Evolutionary conservation across 768 basidiomycete species (phyloP).

Genomic region (Antrodiella citrinella): DNA sequence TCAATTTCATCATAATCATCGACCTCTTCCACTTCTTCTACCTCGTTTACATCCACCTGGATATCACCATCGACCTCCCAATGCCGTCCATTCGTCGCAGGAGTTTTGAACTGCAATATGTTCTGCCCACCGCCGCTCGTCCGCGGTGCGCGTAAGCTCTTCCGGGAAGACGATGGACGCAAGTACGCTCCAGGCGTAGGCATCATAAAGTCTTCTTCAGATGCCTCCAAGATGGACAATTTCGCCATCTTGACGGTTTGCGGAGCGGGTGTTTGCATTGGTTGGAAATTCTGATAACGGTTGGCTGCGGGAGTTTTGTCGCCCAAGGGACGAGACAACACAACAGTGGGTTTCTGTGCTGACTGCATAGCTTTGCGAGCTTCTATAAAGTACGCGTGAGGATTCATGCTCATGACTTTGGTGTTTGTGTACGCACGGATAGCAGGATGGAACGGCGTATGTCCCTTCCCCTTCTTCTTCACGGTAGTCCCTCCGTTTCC

Average conservation of each 20-base stretch:
- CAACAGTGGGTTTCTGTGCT: conserved; percentile 18
- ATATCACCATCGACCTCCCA: conserved; percentile 70
- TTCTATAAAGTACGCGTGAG: background rate
- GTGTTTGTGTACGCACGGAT: conserved; percentile 18
- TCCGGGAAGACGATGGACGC: conserved; percentile 63
- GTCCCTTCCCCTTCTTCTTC: conserved; percentile 33
- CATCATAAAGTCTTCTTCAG: conserved; percentile 18
- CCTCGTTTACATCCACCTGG: conserved; percentile 22
- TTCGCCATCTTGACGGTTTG: conserved; percentile 27
- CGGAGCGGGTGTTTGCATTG: conserved; percentile 24
- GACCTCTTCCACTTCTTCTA: conserved; percentile 12
- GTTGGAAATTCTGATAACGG: conserved; percentile 28
- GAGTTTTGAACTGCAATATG: conserved; percentile 47
- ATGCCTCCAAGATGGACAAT: conserved; percentile 23
- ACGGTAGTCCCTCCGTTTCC: conserved; percentile 28
- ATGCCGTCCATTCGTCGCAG: conserved; percentile 52
- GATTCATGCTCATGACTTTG: no score
- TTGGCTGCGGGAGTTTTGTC: conserved; percentile 79
- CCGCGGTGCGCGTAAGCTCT: conserved; percentile 49
- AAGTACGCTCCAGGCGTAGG: conserved; percentile 31
- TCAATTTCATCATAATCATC: conserved; percentile 41
- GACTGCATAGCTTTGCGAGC: conserved; percentile 3
- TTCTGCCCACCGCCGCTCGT: conserved; percentile 30
- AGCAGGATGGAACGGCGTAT: conserved; percentile 27
- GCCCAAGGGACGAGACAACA: conserved; percentile 40